A percentile compares a stretch with the other conserved stretches of the same genome.
These are phyloP conservation scores for Ceratorhiza oryzae-sativae DNA, from an alignment of 1,284 basidiomycete genomes.

Conservation along the genomic window DNA sequence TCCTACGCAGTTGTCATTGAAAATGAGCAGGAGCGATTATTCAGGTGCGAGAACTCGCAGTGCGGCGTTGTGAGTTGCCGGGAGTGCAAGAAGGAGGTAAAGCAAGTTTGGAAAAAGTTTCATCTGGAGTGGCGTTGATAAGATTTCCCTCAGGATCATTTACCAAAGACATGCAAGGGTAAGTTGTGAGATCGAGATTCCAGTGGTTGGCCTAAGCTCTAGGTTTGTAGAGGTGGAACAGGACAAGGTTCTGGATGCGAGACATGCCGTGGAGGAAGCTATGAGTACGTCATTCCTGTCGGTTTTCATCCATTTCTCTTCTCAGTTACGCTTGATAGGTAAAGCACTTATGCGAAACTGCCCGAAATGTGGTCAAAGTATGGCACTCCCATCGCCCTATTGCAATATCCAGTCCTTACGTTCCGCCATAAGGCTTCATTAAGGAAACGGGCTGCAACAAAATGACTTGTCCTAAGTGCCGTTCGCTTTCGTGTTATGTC, in stretches of 20 bases:
- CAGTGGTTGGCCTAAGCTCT: neutral
- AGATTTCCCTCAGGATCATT: conserved; percentile 68
- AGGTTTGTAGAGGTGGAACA: conserved; percentile 65
- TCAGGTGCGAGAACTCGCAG: conserved; percentile 74
- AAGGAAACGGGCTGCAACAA: conserved; percentile 82
- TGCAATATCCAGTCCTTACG: conserved; percentile 6
- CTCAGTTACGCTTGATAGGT: conserved; percentile 55
- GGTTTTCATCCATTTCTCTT: neutral
- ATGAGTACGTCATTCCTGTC: conserved; percentile 66
- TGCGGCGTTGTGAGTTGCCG: conserved; percentile 80
- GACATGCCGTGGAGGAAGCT: conserved; percentile 84
- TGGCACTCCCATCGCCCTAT: conserved; percentile 9
- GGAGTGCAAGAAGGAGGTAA: conserved; percentile 72
- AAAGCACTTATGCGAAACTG: conserved; percentile 84
- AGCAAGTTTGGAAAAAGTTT: conserved; percentile 45
- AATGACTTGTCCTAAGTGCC: conserved; percentile 75
- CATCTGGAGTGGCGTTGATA: neutral
- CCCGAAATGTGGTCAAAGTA: conserved; percentile 77
- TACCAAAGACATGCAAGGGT: conserved; percentile 89
- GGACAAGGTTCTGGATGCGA: conserved; percentile 72
- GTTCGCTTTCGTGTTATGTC: conserved; percentile 76
- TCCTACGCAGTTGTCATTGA: conserved; percentile 84
- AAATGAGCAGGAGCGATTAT: conserved; percentile 76
- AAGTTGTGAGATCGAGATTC: conserved; percentile 37
- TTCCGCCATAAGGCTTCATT: conserved; percentile 66